A percentile compares a stretch with the other conserved stretches of the same genome.
These are phyloP conservation scores for Sugiyamaella boreocaroliniensis DNA, from an alignment of 805 yeast species.

Conservation along the genomic window DNA sequence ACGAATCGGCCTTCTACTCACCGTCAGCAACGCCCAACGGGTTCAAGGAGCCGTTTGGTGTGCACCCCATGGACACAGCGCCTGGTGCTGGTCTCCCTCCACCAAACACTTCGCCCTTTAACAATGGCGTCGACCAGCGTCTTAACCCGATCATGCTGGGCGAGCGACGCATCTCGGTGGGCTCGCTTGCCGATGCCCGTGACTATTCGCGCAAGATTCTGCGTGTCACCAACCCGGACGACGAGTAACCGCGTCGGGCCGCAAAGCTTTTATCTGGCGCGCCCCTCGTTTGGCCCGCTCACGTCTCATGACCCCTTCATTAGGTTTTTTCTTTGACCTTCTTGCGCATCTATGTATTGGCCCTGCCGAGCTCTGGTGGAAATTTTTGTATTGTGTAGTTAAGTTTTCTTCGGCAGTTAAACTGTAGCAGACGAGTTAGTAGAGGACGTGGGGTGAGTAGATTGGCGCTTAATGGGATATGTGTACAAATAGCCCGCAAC, in stretches of 20 bases:
- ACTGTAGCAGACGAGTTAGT: too few relatives aligned
- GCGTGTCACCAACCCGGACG: slow-evolving; percentile 86
- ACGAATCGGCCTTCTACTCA: slow-evolving; percentile 34
- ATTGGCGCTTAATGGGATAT: too few relatives aligned
- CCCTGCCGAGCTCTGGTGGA: background rate
- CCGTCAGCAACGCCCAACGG: slow-evolving; percentile 29
- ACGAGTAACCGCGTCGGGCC: slow-evolving; percentile 16
- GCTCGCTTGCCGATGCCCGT: slow-evolving; percentile 79
- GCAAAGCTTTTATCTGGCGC: too few relatives aligned
- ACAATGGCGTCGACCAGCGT: slow-evolving; percentile 49
- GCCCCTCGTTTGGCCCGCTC: background rate
- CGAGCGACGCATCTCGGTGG: slow-evolving; percentile 75
- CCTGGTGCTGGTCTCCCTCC: slow-evolving; percentile 10
- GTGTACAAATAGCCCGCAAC: too few relatives aligned
- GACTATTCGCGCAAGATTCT: slow-evolving; percentile 75
- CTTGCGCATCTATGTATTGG: background rate
- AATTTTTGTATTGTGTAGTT: background rate
- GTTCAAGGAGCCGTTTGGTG: slow-evolving; percentile 29
- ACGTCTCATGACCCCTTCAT: background rate
- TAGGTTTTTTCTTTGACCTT: background rate
- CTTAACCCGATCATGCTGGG: slow-evolving; percentile 74
- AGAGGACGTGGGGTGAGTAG: too few relatives aligned
- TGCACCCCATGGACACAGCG: slow-evolving; percentile 18
- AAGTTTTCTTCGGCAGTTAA: too few relatives aligned
- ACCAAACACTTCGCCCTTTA: slow-evolving; percentile 17